Conservation (phyloP, 2,329 filamentous ascomycete species). For the Fusarium sp. region DNA sequence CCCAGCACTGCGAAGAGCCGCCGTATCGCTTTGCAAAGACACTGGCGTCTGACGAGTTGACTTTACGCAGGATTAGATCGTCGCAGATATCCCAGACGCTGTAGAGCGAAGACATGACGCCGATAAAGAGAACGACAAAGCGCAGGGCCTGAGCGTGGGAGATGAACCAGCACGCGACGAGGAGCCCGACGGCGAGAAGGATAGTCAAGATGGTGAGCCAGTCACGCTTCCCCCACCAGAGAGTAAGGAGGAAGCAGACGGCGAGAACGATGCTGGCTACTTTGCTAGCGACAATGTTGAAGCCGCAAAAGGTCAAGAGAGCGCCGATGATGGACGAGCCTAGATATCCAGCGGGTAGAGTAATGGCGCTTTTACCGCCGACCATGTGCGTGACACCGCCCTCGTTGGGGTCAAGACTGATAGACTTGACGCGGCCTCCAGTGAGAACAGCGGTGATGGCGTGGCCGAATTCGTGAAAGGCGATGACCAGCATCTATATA, state of each 20-base stretch:
- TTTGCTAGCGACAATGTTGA: slow-evolving; percentile 84
- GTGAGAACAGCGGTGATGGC: slow-evolving; percentile 78
- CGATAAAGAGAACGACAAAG: slow-evolving; percentile 82
- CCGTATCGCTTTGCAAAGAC: slow-evolving; percentile 83
- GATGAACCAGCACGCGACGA: slow-evolving; percentile 84
- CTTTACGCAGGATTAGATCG: slow-evolving; percentile 81
- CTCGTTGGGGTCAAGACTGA: slow-evolving; percentile 80
- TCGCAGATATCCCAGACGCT: slow-evolving; percentile 89
- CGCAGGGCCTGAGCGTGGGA: slow-evolving; percentile 77
- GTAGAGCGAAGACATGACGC: slow-evolving; percentile 83
- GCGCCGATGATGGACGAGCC: slow-evolving; percentile 82
- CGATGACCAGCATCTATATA: slow-evolving; percentile 79
- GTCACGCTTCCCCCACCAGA: slow-evolving; percentile 84
- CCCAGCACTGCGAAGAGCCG: slow-evolving; percentile 84
- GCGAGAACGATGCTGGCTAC: slow-evolving; percentile 79
- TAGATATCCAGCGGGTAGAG: slow-evolving; percentile 80
- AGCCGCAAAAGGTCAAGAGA: slow-evolving; percentile 81
- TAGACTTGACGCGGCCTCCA: slow-evolving; percentile 78
- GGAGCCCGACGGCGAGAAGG: slow-evolving; percentile 73
- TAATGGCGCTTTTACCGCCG: slow-evolving; percentile 76
- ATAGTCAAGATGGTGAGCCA: slow-evolving; percentile 81
- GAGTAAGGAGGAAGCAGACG: slow-evolving; percentile 78
- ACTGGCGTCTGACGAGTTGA: slow-evolving; percentile 82
- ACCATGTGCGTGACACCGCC: slow-evolving; percentile 83
- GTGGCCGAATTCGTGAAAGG: slow-evolving; percentile 84